Evolutionary conservation across 1,139 yeast genomes (phyloP).

Genomic region (Schwanniomyces etchellsii): DNA sequence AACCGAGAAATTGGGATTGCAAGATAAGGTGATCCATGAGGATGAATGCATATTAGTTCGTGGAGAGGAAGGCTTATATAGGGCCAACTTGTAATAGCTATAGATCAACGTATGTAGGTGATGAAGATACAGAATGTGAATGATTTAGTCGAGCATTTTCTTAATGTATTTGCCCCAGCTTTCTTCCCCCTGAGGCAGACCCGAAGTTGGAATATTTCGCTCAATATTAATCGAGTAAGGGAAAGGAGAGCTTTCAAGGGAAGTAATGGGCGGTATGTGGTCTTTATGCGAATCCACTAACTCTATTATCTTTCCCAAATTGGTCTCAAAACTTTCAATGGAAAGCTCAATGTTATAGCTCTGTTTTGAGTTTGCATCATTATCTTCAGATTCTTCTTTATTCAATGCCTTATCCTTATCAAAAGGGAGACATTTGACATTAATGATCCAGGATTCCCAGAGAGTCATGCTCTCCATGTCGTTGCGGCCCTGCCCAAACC

Average conservation of each 20-base stretch:
- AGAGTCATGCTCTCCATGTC: slow-evolving; percentile 17
- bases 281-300: slow-evolving; percentile 50
- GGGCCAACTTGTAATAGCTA: slow-evolving; percentile 19
- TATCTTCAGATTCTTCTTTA: slow-evolving; percentile 1
- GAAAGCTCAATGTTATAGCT: slow-evolving; percentile 19
- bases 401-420: slow-evolving; percentile 5
- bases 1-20: slow-evolving; percentile 32
- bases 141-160: slow-evolving; percentile 32
- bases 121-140: slow-evolving; percentile 3
- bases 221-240: slow-evolving; percentile 43
- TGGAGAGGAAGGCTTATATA: slow-evolving; percentile 53
- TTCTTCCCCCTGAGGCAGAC: slow-evolving; percentile 16
- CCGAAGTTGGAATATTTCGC: slow-evolving; percentile 12
- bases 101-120: no score
- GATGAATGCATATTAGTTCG: slow-evolving; percentile 68
- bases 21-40: slow-evolving; percentile 45
- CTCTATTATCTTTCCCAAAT: slow-evolving; percentile 43
- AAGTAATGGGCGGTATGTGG: slow-evolving; percentile 72
- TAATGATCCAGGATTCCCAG: slow-evolving; percentile 43
- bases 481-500: slow-evolving; percentile 35
- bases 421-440: slow-evolving; percentile 30
- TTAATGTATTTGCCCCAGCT: slow-evolving; percentile 48
- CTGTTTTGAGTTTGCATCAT: slow-evolving; percentile 1
- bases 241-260: slow-evolving; percentile 62
- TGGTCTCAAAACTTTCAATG: slow-evolving; percentile 34